These are phyloP conservation scores for Saccharomycopsis phalli DNA, from an alignment of 1,139 yeast species.

Conservation along the genomic window DNA sequence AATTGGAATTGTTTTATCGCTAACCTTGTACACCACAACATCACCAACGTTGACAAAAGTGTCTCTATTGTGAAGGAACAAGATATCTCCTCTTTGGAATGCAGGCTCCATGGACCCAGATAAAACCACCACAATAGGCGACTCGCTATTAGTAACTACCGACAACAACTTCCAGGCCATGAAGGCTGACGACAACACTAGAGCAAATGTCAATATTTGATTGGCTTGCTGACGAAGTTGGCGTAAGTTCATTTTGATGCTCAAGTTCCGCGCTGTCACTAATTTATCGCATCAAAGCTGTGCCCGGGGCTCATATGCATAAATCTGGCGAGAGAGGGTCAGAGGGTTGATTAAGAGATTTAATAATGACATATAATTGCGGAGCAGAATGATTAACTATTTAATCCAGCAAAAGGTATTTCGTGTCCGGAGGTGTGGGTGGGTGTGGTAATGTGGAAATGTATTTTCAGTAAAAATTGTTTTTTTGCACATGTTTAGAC, in stretches of 20 bases:
- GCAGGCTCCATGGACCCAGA: conserved; percentile 99
- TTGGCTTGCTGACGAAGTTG: conserved; percentile 28
- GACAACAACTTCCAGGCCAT: conserved; percentile 87
- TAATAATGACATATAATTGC: too few relatives aligned
- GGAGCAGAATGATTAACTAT: neutral
- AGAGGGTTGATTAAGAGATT: too few relatives aligned
- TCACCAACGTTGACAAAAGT: conserved; percentile 73
- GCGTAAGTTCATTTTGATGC: conserved; percentile 15
- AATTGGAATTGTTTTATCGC: conserved; percentile 78
- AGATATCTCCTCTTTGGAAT: conserved; percentile 93
- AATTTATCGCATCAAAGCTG: too few relatives aligned
- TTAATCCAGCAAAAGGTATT: too few relatives aligned
- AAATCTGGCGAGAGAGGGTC: too few relatives aligned
- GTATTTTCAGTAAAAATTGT: too few relatives aligned
- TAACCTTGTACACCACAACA: conserved; percentile 86
- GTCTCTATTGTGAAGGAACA: conserved; percentile 85
- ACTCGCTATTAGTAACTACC: conserved; percentile 69
- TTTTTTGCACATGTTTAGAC: neutral
- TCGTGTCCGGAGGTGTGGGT: too few relatives aligned
- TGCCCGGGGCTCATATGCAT: too few relatives aligned
- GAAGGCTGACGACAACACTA: conserved; percentile 81
- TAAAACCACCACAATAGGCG: conserved; percentile 93
- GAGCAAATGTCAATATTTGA: conserved; percentile 61
- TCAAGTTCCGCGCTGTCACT: too few relatives aligned
- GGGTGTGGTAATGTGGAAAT: neutral